Base-by-base conservation (phyloP, 192 early-diverging fungal species). In the Coemansia sp. region DNA sequence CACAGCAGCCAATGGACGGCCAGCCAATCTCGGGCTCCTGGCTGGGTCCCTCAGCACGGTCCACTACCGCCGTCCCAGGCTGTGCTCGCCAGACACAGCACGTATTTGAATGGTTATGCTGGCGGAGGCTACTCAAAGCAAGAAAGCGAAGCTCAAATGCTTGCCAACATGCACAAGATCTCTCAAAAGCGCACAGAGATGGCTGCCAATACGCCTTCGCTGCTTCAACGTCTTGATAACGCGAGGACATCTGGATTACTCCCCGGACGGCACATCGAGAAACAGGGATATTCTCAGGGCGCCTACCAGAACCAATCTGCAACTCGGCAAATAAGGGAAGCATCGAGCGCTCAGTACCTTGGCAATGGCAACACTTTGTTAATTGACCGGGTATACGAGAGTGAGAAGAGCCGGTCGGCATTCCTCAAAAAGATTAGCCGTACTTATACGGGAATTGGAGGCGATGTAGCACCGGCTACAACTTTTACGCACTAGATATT, bases 311-410 rank as follows among this genome's bases (percentile, higher is more conserved):
- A 79, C 62, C 57, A 52, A 12, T 66, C 66, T 18, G 41, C 61
- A 3, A 68, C 70, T 18, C 66, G 50, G 20, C 29, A 72, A 18
- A 58, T 73, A 9, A 61, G 70, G 5, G 76, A 75, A 6, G 73
- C 58, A 34, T 40, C 73, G 24, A 68, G 61, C 16, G 66, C 70
- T 10, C 76, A 78, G 60, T 71, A 79, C 24, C 73, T 83, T 31
- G 81, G 81, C 55, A 47, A 79, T 24, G 76, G 81, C 39, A 73
- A 78, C 62, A 75, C 81, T 1, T 41, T 84, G 73, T 66, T 84
- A 7, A 79, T 84, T 15, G 81, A 84, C 44, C 76, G 66, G 13
- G 77, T 78, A 6, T 69, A 84, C 34, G 81, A 84, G 43, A 68
- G 73, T 11, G 76, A 84, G n/a, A 76, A 65, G 20, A 84, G 65